Conservation (phyloP, 352 stramenopile genomes). For the Pythium rishiriense region DNA sequence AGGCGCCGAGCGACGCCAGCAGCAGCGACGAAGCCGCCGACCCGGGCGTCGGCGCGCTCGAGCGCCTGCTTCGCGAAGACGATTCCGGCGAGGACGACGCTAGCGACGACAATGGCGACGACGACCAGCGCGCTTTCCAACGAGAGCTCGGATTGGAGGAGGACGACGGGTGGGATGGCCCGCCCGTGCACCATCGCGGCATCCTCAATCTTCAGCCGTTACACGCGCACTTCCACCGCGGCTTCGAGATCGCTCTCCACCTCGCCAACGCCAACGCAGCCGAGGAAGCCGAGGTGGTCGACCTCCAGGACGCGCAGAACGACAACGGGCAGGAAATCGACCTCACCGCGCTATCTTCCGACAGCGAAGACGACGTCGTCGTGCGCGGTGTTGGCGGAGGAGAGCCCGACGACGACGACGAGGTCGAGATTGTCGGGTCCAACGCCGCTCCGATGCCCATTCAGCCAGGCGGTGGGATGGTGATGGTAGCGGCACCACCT, state of each 20-base stretch:
- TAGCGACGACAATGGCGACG: not conserved
- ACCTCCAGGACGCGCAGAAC: slow-evolving; percentile 5
- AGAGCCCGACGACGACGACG: slow-evolving; percentile 39
- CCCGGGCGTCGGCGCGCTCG: not conserved
- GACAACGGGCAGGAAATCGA: slow-evolving; percentile 55
- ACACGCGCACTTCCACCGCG: not conserved
- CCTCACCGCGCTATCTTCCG: slow-evolving; percentile 57
- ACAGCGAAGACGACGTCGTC: slow-evolving; percentile 39
- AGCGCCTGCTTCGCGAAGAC: slow-evolving; percentile 7
- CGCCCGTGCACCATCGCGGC: not conserved
- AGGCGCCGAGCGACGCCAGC: slow-evolving; percentile 10
- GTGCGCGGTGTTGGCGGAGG: not conserved
- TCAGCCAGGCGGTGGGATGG: not conserved
- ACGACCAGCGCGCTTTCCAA: not conserved
- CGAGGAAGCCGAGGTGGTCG: not conserved
- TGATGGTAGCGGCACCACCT: not conserved
- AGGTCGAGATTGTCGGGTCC: slow-evolving; percentile 59
- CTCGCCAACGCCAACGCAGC: not conserved
- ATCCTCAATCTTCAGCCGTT: not conserved
- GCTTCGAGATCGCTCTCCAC: slow-evolving; percentile 11
- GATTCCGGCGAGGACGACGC: slow-evolving; percentile 6
- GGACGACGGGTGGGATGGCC: not conserved
- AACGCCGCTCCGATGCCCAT: slow-evolving; percentile 22
- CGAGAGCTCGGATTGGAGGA: slow-evolving; percentile 12
- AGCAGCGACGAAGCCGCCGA: slow-evolving; percentile 10